A percentile compares a stretch with the other conserved stretches of the same genome.
These are phyloP conservation scores for Claviceps maximensis DNA, from an alignment of 2,329 filamentous ascomycete genomes.

Conservation along the genomic window DNA sequence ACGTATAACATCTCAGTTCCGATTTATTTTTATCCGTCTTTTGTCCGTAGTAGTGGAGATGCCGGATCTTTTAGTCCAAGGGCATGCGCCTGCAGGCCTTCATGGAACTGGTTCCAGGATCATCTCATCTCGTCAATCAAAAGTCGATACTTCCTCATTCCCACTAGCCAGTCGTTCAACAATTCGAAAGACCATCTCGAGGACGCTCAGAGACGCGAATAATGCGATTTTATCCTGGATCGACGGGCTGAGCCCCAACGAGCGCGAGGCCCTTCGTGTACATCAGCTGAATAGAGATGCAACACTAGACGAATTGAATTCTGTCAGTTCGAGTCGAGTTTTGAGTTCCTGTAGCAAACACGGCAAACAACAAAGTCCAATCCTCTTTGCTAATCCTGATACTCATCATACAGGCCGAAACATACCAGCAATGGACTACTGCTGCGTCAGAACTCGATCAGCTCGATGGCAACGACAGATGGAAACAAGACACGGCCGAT, in stretches of 20 bases:
- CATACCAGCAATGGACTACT: conserved; percentile 57
- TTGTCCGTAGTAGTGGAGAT: not conserved
- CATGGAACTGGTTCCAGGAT: not conserved
- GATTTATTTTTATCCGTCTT: not conserved
- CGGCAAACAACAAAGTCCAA: not conserved
- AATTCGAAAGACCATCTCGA: conserved; percentile 3
- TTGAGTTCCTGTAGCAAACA: not conserved
- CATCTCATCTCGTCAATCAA: not conserved
- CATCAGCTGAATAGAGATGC: conserved; percentile 49
- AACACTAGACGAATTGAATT: conserved; percentile 50
- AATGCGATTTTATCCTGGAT: conserved; percentile 32
- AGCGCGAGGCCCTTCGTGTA: conserved; percentile 32
- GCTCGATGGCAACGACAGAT: conserved; percentile 66
- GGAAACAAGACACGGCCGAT: conserved; percentile 55
- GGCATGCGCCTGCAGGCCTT: conserved; percentile 1
- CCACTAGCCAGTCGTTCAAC: not conserved
- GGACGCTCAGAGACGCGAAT: conserved; percentile 18
- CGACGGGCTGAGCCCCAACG: conserved; percentile 38
- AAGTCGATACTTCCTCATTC: not conserved
- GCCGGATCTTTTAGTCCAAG: conserved; percentile 4
- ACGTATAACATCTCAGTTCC: not conserved
- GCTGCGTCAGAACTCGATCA: conserved; percentile 66
- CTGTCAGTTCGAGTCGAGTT: conserved; percentile 31
- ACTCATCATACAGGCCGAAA: conserved; percentile 40
- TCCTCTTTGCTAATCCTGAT: not conserved